phyloP scores from a whole-genome alignment of 1,284 basidiomycete genomes.

The Tilletia horrida region DNA sequence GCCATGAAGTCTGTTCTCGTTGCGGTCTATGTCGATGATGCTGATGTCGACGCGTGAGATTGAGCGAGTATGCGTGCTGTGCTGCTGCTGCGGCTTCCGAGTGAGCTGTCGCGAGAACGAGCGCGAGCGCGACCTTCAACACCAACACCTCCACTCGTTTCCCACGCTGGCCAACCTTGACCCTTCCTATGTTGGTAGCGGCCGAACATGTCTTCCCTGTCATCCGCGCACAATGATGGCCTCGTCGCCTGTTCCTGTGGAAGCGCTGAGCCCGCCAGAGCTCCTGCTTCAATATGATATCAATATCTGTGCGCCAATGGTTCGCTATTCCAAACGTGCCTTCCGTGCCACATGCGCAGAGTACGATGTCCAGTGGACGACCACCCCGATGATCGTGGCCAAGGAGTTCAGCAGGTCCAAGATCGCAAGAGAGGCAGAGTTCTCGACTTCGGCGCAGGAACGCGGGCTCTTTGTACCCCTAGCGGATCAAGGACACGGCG shows the following conservation, averaged over 20 bases:
- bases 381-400: conserved; percentile 65
- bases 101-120: too few species aligned
- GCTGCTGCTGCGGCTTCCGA: too few species aligned
- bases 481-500: not conserved
- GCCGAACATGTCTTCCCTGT: too few species aligned
- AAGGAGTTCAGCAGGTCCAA: conserved; percentile 62
- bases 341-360: conserved; percentile 62
- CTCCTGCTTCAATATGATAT: conserved; percentile 35
- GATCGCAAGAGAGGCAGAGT: conserved; percentile 61
- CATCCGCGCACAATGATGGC: too few species aligned
- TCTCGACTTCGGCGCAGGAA: conserved; percentile 60
- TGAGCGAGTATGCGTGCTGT: too few species aligned
- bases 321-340: conserved; percentile 63
- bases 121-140: too few species aligned
- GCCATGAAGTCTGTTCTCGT: too few species aligned
- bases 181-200: too few species aligned
- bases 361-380: conserved; percentile 63
- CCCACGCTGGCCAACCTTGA: too few species aligned
- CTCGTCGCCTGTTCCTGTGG: not conserved
- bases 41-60: too few species aligned
- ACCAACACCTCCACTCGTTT: too few species aligned
- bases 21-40: too few species aligned
- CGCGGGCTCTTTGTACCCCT: conserved; percentile 59
- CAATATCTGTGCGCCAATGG: conserved; percentile 59
- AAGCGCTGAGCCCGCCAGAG: conserved; percentile 32